Evolutionary conservation across 345 rosid genomes (phyloP).

Genomic region (Hibiscus syriacus): DNA sequence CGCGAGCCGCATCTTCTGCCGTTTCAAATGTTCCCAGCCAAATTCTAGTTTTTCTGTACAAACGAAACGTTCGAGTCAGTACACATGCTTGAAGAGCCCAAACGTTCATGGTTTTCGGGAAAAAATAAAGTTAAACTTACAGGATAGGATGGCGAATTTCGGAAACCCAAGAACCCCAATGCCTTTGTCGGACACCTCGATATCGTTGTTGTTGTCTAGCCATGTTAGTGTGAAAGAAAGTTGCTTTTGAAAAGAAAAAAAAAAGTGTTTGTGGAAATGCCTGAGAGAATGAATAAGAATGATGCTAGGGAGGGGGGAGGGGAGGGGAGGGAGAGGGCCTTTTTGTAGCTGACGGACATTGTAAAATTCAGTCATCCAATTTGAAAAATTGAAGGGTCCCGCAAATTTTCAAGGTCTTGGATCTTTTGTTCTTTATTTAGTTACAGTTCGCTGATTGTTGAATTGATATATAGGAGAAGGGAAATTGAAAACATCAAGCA

Average conservation of each 20-base stretch:
- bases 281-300: constrained; percentile 14
- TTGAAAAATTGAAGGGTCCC: constrained; percentile 45
- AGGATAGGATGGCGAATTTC: constrained; percentile 94
- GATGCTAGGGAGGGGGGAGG: no score
- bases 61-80: constrained; percentile 17
- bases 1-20: constrained; percentile 93
- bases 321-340: constrained; percentile 32
- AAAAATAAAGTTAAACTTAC: constrained; percentile 28
- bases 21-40: constrained; percentile 98
- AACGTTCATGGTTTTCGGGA: neutral
- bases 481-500: constrained; percentile 30
- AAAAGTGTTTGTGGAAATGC: constrained; percentile 39
- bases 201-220: constrained; percentile 95
- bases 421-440: constrained; percentile 5
- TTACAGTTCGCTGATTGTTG: constrained; percentile 43
- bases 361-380: constrained; percentile 48
- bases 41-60: constrained; percentile 88
- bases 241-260: neutral
- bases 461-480: constrained; percentile 21
- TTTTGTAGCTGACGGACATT: constrained; percentile 43
- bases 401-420: constrained; percentile 16
- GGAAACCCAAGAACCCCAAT: constrained; percentile 99
- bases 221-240: constrained; percentile 28
- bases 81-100: neutral
- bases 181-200: constrained; percentile 95